Evolutionary conservation across 768 basidiomycete genomes (phyloP).

Genomic region (Tulasnella sp.): DNA sequence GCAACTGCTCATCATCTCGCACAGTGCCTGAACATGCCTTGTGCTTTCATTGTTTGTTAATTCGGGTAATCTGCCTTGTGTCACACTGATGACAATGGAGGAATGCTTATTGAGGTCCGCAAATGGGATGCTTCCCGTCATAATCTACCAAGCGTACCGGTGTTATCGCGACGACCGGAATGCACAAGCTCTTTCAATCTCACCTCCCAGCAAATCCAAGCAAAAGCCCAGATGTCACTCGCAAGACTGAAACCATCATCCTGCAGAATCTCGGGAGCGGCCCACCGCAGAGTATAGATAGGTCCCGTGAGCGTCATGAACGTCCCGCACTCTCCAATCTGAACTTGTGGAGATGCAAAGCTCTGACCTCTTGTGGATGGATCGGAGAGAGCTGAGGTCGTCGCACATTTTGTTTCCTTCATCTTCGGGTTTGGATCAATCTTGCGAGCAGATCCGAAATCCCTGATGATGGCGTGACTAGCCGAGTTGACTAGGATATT

Average conservation of each 20-base stretch:
- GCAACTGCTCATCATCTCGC: background rate
- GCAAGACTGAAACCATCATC: background rate
- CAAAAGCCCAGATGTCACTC: background rate
- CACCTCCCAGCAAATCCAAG: background rate
- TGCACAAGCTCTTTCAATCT: background rate
- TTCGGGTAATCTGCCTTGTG: background rate
- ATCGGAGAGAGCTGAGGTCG: background rate
- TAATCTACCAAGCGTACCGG: background rate
- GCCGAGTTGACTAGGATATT: background rate
- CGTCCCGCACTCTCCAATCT: background rate
- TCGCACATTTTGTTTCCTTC: background rate
- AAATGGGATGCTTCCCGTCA: background rate
- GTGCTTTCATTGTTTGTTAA: background rate
- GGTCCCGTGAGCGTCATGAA: background rate
- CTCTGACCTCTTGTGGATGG: background rate
- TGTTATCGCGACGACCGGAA: background rate
- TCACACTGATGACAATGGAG: background rate
- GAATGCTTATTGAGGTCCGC: background rate
- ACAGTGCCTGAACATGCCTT: background rate
- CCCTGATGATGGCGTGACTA: background rate
- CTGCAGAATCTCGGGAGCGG: background rate
- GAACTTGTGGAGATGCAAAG: background rate
- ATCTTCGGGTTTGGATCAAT: background rate
- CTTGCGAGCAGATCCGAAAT: background rate
- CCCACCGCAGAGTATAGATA: background rate